Conservation (phyloP, 495 filamentous ascomycete species). For the Thermothielavioides terrestris region DNA sequence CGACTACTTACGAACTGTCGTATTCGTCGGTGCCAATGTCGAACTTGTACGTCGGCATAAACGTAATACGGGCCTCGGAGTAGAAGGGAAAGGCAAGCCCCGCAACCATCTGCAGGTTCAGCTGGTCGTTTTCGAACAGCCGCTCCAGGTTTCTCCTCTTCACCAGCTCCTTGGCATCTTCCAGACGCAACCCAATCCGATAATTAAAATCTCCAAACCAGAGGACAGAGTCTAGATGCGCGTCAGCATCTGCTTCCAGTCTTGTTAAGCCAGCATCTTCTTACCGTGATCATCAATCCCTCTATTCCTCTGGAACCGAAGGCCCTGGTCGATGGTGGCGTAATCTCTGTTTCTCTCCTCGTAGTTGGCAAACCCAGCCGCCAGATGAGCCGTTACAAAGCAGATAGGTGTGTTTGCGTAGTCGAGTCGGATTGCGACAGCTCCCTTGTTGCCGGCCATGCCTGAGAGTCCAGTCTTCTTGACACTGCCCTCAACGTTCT, state of each 20-base stretch:
- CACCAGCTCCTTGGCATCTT: conserved; percentile 68
- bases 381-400: conserved; percentile 94
- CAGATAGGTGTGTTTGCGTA: conserved; percentile 89
- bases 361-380: conserved; percentile 94
- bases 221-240: conserved; percentile 61
- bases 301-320: conserved; percentile 84
- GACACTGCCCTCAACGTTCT: conserved; percentile 90
- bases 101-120: conserved; percentile 93
- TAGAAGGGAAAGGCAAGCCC: conserved; percentile 85
- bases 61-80: conserved; percentile 74
- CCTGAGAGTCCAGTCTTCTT: conserved; percentile 98
- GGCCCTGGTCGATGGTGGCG: conserved; percentile 73
- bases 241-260: background rate
- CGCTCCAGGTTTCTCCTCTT: conserved; percentile 60
- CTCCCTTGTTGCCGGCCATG: conserved; percentile 96
- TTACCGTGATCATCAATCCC: conserved; percentile 78
- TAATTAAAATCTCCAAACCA: conserved; percentile 99
- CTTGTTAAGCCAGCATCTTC: conserved; percentile 4
- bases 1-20: conserved; percentile 70
- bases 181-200: conserved; percentile 77
- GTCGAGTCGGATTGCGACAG: conserved; percentile 93
- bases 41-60: conserved; percentile 92
- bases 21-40: conserved; percentile 80
- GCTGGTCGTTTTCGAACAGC: conserved; percentile 90
- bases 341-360: conserved; percentile 94